These are phyloP conservation scores for Kluyveromyces wickerhamii DNA, from an alignment of 805 yeast species.

Conservation along the genomic window DNA sequence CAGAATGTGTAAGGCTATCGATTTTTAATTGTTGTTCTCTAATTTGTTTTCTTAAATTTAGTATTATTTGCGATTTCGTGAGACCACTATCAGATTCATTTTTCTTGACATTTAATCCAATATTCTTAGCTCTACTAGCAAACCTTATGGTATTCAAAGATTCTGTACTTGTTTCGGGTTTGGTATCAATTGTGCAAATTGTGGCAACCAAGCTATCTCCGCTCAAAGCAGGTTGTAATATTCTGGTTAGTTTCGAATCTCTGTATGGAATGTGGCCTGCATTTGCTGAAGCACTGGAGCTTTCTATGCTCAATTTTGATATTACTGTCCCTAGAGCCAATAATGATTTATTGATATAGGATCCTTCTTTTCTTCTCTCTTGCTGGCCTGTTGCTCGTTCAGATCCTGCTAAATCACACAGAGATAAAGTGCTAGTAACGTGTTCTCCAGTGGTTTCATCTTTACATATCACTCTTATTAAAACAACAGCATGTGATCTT, in stretches of 20 bases:
- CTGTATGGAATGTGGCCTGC: constrained; percentile 76
- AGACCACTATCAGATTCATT: constrained; percentile 27
- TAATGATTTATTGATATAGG: constrained; percentile 84
- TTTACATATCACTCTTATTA: constrained; percentile 47
- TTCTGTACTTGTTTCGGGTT: constrained; percentile 55
- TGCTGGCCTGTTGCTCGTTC: constrained; percentile 61
- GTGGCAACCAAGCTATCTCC: constrained; percentile 81
- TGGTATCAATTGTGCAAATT: constrained; percentile 77
- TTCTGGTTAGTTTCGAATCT: constrained; percentile 84
- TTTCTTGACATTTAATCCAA: constrained; percentile 58
- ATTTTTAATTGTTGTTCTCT: constrained; percentile 53
- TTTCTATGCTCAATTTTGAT: constrained; percentile 51
- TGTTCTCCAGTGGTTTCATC: constrained; percentile 34
- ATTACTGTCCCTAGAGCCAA: constrained; percentile 91
- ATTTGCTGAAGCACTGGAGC: constrained; percentile 17
- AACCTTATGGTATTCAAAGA: constrained; percentile 82
- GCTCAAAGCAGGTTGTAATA: constrained; percentile 85
- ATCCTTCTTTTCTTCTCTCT: constrained; percentile 88
- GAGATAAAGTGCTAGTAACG: constrained; percentile 55
- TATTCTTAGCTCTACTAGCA: constrained; percentile 89
- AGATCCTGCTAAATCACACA: constrained; percentile 97
- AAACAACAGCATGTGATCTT: constrained; percentile 84
- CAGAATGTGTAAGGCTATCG: constrained; percentile 27
- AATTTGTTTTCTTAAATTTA: constrained; percentile 49
- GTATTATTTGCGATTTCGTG: constrained; percentile 46